Evolutionary conservation across 257 asterid genomes (phyloP), one percentile per base, ranked within the genome.

Genomic region (Nicotiana attenuata): DNA sequence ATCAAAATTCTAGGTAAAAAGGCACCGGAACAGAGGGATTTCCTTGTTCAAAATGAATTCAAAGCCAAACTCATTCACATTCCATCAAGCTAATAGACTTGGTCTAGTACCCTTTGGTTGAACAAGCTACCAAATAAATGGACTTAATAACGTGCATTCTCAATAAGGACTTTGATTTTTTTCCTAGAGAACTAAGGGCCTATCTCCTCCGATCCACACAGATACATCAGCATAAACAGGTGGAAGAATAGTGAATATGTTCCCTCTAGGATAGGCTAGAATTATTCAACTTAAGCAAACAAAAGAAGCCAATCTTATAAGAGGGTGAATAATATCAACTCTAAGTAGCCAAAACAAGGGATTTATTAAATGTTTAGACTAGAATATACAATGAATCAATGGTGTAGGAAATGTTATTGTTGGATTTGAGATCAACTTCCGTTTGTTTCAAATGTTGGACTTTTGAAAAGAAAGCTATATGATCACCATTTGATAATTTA

Each of bases 331-430:
- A 28, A 47, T 20, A 45, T 29, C 31, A 47, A 65, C 19, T 65
- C 52, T 31, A 67, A 78, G 57, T 79, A 45, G 57, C 38, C 56
- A 73, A 65, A 73, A 69, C 77, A 75, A 8, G 59, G 17, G 7
- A 52, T 41, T 38, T 26, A 65, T 29, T 35, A 57, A 69, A 47
- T 14, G 59, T n/a, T 29, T 65, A 60, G 84, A 56, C 82, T 80
- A 73, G 71, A 66, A 76, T 86, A 77, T 86, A 95, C 99, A n/a
- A n/a, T n/a, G n/a, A n/a, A n/a, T n/a, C n/a, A n/a, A n/a, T n/a
- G n/a, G n/a, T n/a, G n/a, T n/a, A n/a, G n/a, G n/a, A n/a, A n/a
- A n/a, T n/a, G n/a, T n/a, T n/a, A n/a, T n/a, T n/a, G n/a, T n/a
- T n/a, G n/a, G n/a, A n/a, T n/a, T n/a, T n/a, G n/a, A n/a, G n/a